Conservation (phyloP, 2,329 filamentous ascomycete species). For the Bertia moriformis region DNA sequence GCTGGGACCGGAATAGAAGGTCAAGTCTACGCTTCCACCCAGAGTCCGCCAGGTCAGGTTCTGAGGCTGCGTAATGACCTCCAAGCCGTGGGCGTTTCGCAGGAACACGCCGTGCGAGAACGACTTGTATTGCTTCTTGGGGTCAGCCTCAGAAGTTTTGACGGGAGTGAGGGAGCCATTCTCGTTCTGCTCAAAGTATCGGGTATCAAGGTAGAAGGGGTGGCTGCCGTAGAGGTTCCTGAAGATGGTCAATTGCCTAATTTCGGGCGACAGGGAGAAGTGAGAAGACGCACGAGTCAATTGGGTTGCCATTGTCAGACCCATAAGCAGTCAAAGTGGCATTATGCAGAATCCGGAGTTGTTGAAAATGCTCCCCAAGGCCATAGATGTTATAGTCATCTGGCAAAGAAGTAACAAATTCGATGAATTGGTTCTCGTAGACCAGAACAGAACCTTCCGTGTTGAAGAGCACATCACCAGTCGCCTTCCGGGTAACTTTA, state of each 20-base stretch:
- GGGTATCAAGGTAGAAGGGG: constrained; percentile 66
- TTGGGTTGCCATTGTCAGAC: constrained; percentile 51
- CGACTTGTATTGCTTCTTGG: constrained; percentile 40
- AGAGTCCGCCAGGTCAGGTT: constrained; percentile 61
- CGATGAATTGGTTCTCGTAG: constrained; percentile 66
- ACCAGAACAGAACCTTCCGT: constrained; percentile 51
- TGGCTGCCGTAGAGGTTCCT: constrained; percentile 64
- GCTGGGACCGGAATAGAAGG: constrained; percentile 62
- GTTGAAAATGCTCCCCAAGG: constrained; percentile 59
- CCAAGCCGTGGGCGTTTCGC: constrained; percentile 64
- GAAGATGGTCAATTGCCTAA: background rate
- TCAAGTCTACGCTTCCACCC: constrained; percentile 66
- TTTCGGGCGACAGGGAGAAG: background rate
- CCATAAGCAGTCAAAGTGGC: constrained; percentile 55
- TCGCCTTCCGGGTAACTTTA: constrained; percentile 40
- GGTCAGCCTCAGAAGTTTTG: constrained; percentile 35
- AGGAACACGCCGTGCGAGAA: constrained; percentile 66
- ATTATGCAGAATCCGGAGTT: constrained; percentile 58
- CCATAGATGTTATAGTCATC: constrained; percentile 65
- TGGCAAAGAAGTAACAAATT: constrained; percentile 52
- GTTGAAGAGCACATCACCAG: constrained; percentile 52
- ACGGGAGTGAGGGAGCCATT: constrained; percentile 32
- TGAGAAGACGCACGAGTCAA: constrained; percentile 22
- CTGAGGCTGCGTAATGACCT: constrained; percentile 47
- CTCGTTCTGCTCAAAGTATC: constrained; percentile 48